Evolutionary conservation across 306 rosid genomes (phyloP).

Genomic region (Begonia fuchsioides): DNA sequence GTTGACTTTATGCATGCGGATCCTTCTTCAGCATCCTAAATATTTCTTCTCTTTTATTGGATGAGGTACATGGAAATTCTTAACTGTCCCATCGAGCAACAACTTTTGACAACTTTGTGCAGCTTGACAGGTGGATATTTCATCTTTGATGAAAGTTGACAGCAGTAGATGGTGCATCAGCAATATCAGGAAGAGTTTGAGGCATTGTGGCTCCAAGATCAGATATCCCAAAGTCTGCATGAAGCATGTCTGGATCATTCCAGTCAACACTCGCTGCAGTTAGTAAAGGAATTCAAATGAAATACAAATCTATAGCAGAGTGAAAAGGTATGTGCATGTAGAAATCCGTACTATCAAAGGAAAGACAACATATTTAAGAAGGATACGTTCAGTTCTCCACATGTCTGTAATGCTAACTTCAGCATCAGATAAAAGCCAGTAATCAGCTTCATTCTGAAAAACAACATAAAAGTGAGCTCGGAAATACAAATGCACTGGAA

Average conservation of each 20-base stretch:
- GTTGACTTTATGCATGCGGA: too few species aligned
- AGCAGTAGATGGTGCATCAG: constrained; percentile 32
- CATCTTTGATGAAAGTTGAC: constrained; percentile 36
- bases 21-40: too few species aligned
- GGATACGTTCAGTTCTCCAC: constrained; percentile 97
- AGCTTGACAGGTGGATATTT: constrained; percentile 4
- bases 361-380: constrained; percentile 13
- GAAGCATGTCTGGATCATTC: constrained; percentile 59
- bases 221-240: constrained; percentile 47
- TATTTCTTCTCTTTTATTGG: too few species aligned
- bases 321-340: neutral
- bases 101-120: neutral
- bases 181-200: constrained; percentile 31
- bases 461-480: constrained; percentile 1
- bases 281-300: constrained; percentile 27
- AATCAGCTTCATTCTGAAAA: constrained; percentile 88
- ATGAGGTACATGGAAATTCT: too few species aligned
- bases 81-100: too few species aligned
- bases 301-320: neutral
- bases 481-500: too few species aligned
- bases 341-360: constrained; percentile 2
- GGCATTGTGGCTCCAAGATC: constrained; percentile 26
- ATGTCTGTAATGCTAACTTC: constrained; percentile 92
- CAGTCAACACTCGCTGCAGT: constrained; percentile 61
- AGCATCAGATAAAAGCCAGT: constrained; percentile 97